Base-by-base conservation (phyloP, 163 green algal species). In the Scenedesmus sp. region DNA sequence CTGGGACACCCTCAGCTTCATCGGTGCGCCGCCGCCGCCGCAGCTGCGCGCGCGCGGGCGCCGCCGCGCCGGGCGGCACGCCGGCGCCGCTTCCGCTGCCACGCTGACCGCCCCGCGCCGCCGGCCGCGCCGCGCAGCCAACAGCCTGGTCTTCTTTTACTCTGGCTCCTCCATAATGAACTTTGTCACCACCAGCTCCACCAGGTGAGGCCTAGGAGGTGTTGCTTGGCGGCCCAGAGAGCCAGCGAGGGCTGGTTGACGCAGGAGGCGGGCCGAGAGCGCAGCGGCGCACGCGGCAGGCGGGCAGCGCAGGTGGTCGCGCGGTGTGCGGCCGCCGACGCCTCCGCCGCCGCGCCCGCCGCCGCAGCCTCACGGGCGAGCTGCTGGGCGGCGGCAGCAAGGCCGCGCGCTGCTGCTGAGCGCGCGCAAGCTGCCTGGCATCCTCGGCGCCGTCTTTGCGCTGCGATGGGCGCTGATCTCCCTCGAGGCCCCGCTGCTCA, bases 91-190 rank as follows among this genome's bases (percentile, higher is more conserved):
- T n/a, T n/a, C n/a, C n/a, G n/a, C n/a, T n/a, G n/a, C n/a, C n/a
- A n/a, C n/a, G n/a, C n/a, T n/a, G n/a, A n/a, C n/a, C n/a, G n/a
- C n/a, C n/a, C n/a, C n/a, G n/a, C n/a, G n/a, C n/a, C n/a, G n/a
- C n/a, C n/a, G n/a, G n/a, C n/a, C n/a, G n/a, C n/a, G n/a, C n/a
- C n/a, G n/a, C n/a, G n/a, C n/a, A n/a, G n/a, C 88, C 53, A 97
- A 98, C 79, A 91, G 87, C 33, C 86, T 97, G 45, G 91, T 98
- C 39, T 98, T 98, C 82, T 97, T 98, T 86, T 98, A 92, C 63
- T 88, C 89, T 15, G 94, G 94, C 2, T 86, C 91, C 0, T 85
- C 84, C 11, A 87, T 85, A 24, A 86, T 96, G 63, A 97, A 97
- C 82, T 98, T 96, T 39, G 39, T 47, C 39, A 47, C 39, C 39